Evolutionary conservation across 768 basidiomycete genomes (phyloP).

Genomic region (Lyophyllum decastes): DNA sequence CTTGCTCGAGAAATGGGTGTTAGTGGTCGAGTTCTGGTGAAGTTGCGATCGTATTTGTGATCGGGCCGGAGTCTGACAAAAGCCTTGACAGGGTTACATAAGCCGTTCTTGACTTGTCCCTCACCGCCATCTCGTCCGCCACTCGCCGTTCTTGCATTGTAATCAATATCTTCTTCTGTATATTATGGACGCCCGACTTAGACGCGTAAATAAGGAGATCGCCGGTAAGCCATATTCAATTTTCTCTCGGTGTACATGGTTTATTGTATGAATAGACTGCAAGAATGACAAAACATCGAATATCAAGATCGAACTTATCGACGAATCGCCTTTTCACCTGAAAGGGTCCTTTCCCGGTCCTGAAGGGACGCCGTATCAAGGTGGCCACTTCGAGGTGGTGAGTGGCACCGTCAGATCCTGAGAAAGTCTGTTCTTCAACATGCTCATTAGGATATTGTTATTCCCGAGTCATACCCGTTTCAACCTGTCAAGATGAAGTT

Average conservation of each 20-base stretch:
- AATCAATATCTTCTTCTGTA: constrained; percentile 7
- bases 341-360: constrained; percentile 91
- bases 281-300: constrained; percentile 92
- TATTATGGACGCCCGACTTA: constrained; percentile 82
- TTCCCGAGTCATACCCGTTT: constrained; percentile 90
- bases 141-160: constrained; percentile 6
- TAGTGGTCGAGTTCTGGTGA: too few relatives aligned
- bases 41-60: not conserved
- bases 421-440: not conserved
- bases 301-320: constrained; percentile 84
- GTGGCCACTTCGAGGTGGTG: constrained; percentile 90
- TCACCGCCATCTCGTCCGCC: constrained; percentile 1
- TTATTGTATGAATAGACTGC: constrained; percentile 61
- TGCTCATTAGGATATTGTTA: constrained; percentile 75
- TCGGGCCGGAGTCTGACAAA: not conserved
- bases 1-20: too few relatives aligned
- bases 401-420: constrained; percentile 33
- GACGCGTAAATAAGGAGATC: constrained; percentile 95
- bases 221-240: constrained; percentile 49
- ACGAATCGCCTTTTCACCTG: constrained; percentile 89
- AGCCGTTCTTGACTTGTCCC: constrained; percentile 1
- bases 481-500: constrained; percentile 99
- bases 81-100: constrained; percentile 5
- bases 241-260: not conserved
- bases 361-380: constrained; percentile 90